Evolutionary conservation across 2,329 filamentous ascomycete genomes (phyloP).

Genomic region (Ascocoryne sarcoides): DNA sequence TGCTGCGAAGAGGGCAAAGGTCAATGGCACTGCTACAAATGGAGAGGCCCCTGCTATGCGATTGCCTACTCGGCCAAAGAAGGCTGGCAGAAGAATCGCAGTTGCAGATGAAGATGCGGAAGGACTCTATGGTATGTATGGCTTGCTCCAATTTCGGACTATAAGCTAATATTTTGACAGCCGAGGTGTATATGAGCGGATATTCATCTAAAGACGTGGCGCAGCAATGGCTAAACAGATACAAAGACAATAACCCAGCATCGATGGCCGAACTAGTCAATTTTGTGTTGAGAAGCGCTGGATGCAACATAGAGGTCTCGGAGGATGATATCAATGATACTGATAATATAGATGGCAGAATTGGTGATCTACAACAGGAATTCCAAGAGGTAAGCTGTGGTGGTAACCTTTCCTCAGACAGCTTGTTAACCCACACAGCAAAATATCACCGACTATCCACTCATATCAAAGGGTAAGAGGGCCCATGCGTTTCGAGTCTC

Average conservation of each 20-base stretch:
- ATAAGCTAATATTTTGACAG: slow-evolving; percentile 33
- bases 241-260: slow-evolving; percentile 42
- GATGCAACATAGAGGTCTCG: slow-evolving; percentile 71
- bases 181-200: slow-evolving; percentile 54
- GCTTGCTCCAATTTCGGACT: not conserved
- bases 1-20: slow-evolving; percentile 55
- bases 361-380: slow-evolving; percentile 79
- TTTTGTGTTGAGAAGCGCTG: slow-evolving; percentile 61
- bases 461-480: slow-evolving; percentile 73
- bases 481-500: slow-evolving; percentile 69
- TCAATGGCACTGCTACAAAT: slow-evolving; percentile 49
- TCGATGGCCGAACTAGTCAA: slow-evolving; percentile 57
- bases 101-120: slow-evolving; percentile 31
- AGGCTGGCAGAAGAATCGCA: slow-evolving; percentile 33
- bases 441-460: slow-evolving; percentile 82
- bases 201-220: slow-evolving; percentile 48
- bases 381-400: slow-evolving; percentile 60
- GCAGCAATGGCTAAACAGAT: slow-evolving; percentile 50
- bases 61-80: slow-evolving; percentile 26
- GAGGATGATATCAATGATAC: slow-evolving; percentile 80
- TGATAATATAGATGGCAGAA: slow-evolving; percentile 70
- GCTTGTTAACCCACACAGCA: slow-evolving; percentile 34
- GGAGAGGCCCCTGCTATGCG: slow-evolving; percentile 43
- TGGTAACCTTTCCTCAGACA: not conserved
- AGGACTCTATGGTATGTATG: slow-evolving; percentile 22